Conservation (phyloP, 768 basidiomycete genomes). For the Mycena polygramma region DNA sequence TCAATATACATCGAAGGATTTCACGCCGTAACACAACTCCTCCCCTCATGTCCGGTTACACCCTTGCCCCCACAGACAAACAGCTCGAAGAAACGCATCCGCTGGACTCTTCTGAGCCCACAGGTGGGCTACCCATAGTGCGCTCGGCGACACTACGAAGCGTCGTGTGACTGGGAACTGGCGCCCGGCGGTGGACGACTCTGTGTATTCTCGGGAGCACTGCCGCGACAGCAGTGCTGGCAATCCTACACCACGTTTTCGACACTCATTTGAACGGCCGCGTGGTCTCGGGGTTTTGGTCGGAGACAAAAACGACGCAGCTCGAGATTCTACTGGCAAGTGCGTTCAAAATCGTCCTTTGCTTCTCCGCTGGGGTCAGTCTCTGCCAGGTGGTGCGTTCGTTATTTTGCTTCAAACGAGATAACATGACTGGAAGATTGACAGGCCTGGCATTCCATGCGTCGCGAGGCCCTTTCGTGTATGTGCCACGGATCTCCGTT, state of each 20-base stretch:
- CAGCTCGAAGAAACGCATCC: too few species aligned
- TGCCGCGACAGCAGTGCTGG: neutral
- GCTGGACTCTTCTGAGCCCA: too few species aligned
- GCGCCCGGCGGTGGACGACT: conserved; percentile 7
- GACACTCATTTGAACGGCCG: conserved; percentile 5
- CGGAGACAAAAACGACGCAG: neutral
- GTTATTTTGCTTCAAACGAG: neutral
- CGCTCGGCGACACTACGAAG: too few species aligned
- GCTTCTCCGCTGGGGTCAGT: conserved; percentile 15
- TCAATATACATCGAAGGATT: too few species aligned
- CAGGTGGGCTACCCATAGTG: too few species aligned
- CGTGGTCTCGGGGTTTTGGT: neutral
- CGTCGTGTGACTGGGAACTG: too few species aligned
- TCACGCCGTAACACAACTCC: too few species aligned
- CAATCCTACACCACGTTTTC: neutral
- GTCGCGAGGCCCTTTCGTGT: conserved; percentile 3
- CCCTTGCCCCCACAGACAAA: too few species aligned
- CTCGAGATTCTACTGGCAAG: neutral
- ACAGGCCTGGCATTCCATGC: conserved; percentile 14
- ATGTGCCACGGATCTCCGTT: neutral
- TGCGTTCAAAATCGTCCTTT: conserved; percentile 12
- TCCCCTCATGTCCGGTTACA: too few species aligned
- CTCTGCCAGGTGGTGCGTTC: conserved; percentile 7
- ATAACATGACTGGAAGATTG: neutral
- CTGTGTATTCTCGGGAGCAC: conserved; percentile 9